A percentile compares a stretch with the other conserved stretches of the same genome.
Conservation (phyloP, 2,329 filamentous ascomycete species). For the Orbilia oligospora region DNA sequence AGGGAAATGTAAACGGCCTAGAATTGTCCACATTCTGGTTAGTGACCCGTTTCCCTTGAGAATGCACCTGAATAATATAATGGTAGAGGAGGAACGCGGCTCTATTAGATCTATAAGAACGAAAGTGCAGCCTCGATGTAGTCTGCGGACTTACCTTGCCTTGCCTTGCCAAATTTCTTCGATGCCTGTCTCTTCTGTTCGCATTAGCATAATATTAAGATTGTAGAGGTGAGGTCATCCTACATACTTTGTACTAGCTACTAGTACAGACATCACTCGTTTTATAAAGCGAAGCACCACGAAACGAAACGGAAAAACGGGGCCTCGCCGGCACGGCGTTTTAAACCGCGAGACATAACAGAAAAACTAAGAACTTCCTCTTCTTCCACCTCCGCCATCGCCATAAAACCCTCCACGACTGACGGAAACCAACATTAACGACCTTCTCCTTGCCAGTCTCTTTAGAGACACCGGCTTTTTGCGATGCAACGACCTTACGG, state of each 20-base stretch:
- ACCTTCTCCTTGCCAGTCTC: slow-evolving; percentile 42
- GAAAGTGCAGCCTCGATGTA: slow-evolving; percentile 5
- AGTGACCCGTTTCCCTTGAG: slow-evolving; percentile 12
- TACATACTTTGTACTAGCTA: no score
- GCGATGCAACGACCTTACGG: slow-evolving; percentile 57
- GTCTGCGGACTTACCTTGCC: background rate
- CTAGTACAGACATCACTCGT: background rate
- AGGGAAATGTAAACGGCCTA: slow-evolving; percentile 12
- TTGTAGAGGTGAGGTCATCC: slow-evolving; percentile 46
- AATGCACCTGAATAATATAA: slow-evolving; percentile 8
- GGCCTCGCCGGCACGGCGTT: slow-evolving; percentile 24
- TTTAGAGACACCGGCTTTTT: slow-evolving; percentile 46
- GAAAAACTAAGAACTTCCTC: no score
- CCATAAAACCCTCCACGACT: background rate
- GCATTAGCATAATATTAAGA: background rate
- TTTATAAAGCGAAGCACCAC: background rate
- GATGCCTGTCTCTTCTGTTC: background rate
- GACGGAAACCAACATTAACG: slow-evolving; percentile 9
- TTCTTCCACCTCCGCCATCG: slow-evolving; percentile 16
- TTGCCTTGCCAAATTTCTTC: background rate
- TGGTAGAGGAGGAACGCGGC: slow-evolving; percentile 10
- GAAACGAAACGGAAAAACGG: slow-evolving; percentile 24
- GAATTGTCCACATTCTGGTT: slow-evolving; percentile 33
- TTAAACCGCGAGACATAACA: slow-evolving; percentile 30
- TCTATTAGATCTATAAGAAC: slow-evolving; percentile 48